Evolutionary conservation across 1,139 yeast species (phyloP).

Genomic region (Sugiyamaella xylanicola): DNA sequence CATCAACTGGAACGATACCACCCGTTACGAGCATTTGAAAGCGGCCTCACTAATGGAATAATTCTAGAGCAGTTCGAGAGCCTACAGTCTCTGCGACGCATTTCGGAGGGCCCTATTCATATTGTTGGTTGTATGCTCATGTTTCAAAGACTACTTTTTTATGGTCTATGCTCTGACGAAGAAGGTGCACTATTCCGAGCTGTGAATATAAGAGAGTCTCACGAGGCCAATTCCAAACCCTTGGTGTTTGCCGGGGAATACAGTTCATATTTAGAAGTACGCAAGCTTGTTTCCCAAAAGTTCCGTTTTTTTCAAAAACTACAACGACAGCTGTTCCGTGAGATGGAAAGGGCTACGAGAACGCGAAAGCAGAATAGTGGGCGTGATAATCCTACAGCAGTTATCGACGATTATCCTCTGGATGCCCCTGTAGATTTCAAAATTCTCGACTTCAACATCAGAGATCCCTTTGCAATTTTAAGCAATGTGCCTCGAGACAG

Average conservation of each 20-base stretch:
- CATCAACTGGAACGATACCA: slow-evolving; percentile 18
- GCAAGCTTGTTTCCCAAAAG: slow-evolving; percentile 8
- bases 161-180: slow-evolving; percentile 23
- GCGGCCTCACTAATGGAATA: slow-evolving; percentile 15
- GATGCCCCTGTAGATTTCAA: slow-evolving; percentile 17
- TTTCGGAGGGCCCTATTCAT: slow-evolving; percentile 18
- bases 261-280: slow-evolving; percentile 18
- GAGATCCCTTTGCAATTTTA: slow-evolving; percentile 19
- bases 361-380: background rate
- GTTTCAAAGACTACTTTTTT: slow-evolving; percentile 23
- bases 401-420: too few species aligned
- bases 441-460: slow-evolving; percentile 20
- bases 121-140: slow-evolving; percentile 15
- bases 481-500: slow-evolving; percentile 23
- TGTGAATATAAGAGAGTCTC: slow-evolving; percentile 2
- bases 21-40: slow-evolving; percentile 18
- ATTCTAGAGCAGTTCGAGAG: slow-evolving; percentile 15
- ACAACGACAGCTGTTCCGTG: slow-evolving; percentile 1
- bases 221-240: slow-evolving; percentile 11
- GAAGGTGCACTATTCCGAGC: slow-evolving; percentile 5
- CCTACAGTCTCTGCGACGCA: slow-evolving; percentile 5
- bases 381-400: too few species aligned
- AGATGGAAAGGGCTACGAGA: background rate
- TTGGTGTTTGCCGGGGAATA: slow-evolving; percentile 25
- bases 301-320: slow-evolving; percentile 8